A percentile compares a stretch with the other conserved stretches of the same genome.
Evolutionary conservation across 2,329 filamentous ascomycete genomes (phyloP).

Genomic region (Coniochaeta ligniaria): DNA sequence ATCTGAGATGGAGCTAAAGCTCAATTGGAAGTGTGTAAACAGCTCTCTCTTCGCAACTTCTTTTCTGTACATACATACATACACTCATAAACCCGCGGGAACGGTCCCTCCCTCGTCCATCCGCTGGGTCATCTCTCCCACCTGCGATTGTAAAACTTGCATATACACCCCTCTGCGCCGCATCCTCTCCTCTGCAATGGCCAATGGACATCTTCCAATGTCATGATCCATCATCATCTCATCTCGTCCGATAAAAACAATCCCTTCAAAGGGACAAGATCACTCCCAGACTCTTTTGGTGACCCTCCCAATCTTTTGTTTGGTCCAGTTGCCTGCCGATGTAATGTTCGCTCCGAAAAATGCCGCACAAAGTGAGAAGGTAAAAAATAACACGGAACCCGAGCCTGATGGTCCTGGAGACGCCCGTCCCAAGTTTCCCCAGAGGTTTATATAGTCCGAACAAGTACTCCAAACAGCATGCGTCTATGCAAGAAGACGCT

Average conservation of each 20-base stretch:
- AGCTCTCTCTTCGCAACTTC: neutral
- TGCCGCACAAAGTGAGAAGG: neutral
- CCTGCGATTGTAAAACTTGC: neutral
- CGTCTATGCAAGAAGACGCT: neutral
- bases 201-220: neutral
- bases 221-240: neutral
- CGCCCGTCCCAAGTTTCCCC: neutral
- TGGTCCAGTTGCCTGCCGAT: conserved; percentile 1
- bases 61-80: neutral
- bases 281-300: neutral
- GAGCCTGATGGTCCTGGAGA: neutral
- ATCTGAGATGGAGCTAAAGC: neutral
- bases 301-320: neutral
- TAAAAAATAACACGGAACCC: neutral
- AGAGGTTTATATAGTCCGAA: neutral
- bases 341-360: neutral
- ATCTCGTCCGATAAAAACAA: neutral
- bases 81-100: neutral
- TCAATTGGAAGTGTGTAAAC: neutral
- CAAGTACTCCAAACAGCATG: neutral
- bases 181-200: neutral
- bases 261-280: neutral
- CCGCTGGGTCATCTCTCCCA: neutral
- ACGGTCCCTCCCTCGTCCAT: neutral
- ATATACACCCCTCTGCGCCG: neutral